Conservation (phyloP, 148 eudicot genomes). For the Gaultheria prostrata region DNA sequence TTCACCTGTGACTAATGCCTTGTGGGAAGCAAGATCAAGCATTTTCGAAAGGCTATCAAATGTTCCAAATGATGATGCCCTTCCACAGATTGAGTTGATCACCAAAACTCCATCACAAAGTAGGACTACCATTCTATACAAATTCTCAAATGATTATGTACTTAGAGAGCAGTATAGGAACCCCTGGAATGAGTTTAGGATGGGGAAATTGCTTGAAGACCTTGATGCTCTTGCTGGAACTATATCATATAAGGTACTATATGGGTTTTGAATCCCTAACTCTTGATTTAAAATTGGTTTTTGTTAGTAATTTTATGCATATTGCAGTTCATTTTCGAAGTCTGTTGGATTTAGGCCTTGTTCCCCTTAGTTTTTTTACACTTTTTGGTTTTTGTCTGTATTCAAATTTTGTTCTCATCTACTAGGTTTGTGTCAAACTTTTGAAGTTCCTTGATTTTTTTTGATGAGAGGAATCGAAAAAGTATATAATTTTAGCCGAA, state of each 20-base stretch:
- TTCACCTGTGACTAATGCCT: conserved; percentile 86
- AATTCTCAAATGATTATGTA: conserved; percentile 61
- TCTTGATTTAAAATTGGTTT: not conserved
- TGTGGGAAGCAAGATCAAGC: conserved; percentile 85
- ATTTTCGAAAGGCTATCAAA: conserved; percentile 40
- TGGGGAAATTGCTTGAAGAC: conserved; percentile 89
- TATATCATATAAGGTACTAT: conserved; percentile 68
- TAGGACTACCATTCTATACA: conserved; percentile 64
- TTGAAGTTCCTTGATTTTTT: too few species aligned
- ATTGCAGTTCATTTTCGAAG: not conserved
- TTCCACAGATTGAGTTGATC: conserved; percentile 35
- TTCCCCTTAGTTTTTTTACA: too few species aligned
- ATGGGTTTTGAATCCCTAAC: not conserved
- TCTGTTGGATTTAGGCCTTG: not conserved
- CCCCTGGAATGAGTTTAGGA: conserved; percentile 84
- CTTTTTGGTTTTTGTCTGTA: too few species aligned
- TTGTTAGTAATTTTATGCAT: not conserved
- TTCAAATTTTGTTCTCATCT: too few species aligned
- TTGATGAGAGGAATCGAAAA: too few species aligned
- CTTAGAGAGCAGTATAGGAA: conserved; percentile 86
- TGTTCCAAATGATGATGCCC: conserved; percentile 20
- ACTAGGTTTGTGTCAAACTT: too few species aligned
- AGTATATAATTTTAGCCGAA: too few species aligned
- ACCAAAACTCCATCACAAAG: conserved; percentile 59
- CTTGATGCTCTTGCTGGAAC: conserved; percentile 98